Evolutionary conservation across 1,139 yeast species (phyloP).

Genomic region (Hyphopichia burtonii): DNA sequence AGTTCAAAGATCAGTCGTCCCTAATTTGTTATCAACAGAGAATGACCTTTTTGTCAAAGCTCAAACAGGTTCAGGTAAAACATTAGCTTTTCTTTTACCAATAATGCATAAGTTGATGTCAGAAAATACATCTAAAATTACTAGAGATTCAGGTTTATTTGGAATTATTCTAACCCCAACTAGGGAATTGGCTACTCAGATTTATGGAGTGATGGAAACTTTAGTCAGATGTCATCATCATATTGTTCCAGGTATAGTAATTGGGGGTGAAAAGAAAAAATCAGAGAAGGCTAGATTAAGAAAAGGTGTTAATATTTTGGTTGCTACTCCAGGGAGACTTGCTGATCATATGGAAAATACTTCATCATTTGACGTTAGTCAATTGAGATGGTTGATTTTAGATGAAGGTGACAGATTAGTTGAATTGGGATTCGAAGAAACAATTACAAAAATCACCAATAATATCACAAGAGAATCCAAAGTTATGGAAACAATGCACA

Average conservation of each 20-base stretch:
- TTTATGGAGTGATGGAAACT: conserved; percentile 74
- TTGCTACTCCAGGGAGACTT: conserved; percentile 90
- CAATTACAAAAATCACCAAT: conserved; percentile 72
- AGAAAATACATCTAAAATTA: conserved; percentile 44
- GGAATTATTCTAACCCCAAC: conserved; percentile 91
- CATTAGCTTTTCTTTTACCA: conserved; percentile 82
- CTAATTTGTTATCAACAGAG: conserved; percentile 54
- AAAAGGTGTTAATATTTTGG: conserved; percentile 84
- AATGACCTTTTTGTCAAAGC: conserved; percentile 85
- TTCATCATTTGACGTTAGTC: conserved; percentile 60
- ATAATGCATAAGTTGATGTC: conserved; percentile 69
- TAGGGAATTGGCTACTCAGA: conserved; percentile 91
- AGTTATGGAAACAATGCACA: conserved; percentile 35
- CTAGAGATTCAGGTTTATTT: conserved; percentile 80
- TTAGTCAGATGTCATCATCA: conserved; percentile 72
- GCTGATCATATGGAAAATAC: conserved; percentile 94
- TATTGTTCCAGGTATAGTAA: conserved; percentile 88
- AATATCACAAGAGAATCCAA: conserved; percentile 48
- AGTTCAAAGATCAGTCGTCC: conserved; percentile 83
- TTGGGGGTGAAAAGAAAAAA: conserved; percentile 94
- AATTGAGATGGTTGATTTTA: conserved; percentile 77
- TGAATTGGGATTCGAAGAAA: conserved; percentile 95
- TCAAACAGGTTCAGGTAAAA: conserved; percentile 95
- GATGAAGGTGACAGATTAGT: conserved; percentile 96
- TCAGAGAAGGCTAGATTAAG: conserved; percentile 87